Evolutionary conservation across 2,329 filamentous ascomycete genomes (phyloP).

Genomic region (Colletotrichum cereale): DNA sequence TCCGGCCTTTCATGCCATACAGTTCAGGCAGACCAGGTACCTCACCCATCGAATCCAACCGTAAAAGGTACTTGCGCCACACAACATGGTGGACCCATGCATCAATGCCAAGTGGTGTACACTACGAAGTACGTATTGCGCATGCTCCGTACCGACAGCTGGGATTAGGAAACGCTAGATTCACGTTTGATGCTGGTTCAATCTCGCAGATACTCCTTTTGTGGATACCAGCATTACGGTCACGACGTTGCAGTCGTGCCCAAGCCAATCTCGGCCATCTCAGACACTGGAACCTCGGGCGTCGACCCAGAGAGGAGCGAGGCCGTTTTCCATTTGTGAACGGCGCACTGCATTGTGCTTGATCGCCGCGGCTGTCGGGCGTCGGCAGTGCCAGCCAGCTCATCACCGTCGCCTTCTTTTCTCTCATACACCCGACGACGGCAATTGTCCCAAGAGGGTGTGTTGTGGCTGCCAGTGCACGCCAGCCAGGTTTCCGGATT

Average conservation of each 20-base stretch:
- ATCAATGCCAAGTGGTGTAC: background rate
- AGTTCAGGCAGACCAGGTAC: constrained; percentile 1
- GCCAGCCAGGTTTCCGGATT: constrained; percentile 36
- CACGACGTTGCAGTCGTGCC: constrained; percentile 16
- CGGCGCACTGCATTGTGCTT: background rate
- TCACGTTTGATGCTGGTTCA: constrained; percentile 35
- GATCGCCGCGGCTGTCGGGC: background rate
- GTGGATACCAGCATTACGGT: constrained; percentile 25
- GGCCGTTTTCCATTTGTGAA: constrained; percentile 9
- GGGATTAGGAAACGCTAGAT: constrained; percentile 35
- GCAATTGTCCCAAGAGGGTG: background rate
- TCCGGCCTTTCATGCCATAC: background rate
- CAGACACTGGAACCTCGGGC: constrained; percentile 33
- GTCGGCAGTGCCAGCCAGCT: background rate
- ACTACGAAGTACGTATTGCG: constrained; percentile 8
- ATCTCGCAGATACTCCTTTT: constrained; percentile 38
- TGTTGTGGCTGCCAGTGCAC: constrained; percentile 9
- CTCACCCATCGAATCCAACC: constrained; percentile 1
- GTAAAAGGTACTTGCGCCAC: constrained; percentile 4
- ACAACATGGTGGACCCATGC: constrained; percentile 19
- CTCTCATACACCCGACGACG: background rate
- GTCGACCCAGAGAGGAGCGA: constrained; percentile 36
- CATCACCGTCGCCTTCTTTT: background rate
- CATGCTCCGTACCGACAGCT: constrained; percentile 30
- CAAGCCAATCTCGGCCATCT: constrained; percentile 30